Evolutionary conservation across 148 eudicot species (phyloP).

Genomic region (Dysphania ambrosioides): DNA sequence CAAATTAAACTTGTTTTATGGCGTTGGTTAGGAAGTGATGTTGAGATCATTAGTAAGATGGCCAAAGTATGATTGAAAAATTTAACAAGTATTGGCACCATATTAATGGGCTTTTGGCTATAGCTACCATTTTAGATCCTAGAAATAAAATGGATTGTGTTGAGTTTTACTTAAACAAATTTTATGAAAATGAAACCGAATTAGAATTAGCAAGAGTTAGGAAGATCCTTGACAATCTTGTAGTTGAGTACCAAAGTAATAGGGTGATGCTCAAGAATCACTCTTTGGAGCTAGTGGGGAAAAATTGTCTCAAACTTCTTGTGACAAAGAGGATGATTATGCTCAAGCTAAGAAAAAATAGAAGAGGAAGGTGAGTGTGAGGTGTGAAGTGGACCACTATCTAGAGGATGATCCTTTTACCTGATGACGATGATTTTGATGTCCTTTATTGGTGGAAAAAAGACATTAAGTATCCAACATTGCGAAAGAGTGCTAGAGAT

Average conservation of each 20-base stretch:
- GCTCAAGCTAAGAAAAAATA: background rate
- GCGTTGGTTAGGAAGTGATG: background rate
- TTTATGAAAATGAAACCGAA: no score
- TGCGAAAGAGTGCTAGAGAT: background rate
- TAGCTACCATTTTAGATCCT: background rate
- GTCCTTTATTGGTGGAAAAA: background rate
- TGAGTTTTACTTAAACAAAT: background rate
- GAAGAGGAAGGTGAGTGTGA: background rate
- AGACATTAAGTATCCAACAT: background rate
- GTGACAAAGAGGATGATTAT: background rate
- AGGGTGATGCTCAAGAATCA: background rate
- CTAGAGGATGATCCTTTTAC: background rate
- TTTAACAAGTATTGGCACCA: background rate
- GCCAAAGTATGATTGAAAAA: background rate
- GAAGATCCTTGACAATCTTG: no score
- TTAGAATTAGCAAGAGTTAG: no score
- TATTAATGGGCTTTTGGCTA: background rate
- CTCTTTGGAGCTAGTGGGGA: background rate
- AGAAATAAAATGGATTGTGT: constrained; percentile 11
- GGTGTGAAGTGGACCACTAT: constrained; percentile 3
- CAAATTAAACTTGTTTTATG: constrained; percentile 14
- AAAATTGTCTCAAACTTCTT: background rate
- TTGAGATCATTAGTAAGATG: background rate
- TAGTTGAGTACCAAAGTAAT: no score
- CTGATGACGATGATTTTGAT: background rate